phyloP scores from a whole-genome alignment of 108 stramenopile species.

The Skeletonema grethae region DNA sequence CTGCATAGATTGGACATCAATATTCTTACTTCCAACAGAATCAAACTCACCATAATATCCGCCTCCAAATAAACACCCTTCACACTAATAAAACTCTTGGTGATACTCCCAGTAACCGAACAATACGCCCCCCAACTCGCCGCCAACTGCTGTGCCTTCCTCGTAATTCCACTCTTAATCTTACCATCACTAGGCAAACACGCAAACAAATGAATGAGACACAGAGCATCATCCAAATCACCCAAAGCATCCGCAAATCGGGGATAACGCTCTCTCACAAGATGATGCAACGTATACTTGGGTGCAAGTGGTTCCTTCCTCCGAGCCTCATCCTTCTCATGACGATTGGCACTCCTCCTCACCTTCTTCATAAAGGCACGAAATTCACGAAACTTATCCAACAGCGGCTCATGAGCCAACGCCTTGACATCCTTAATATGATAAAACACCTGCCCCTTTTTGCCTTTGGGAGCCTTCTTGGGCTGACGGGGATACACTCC shows the following conservation, averaged over 20 bases:
- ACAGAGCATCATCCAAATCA: slow-evolving; percentile 98
- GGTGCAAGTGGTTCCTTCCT: slow-evolving; percentile 80
- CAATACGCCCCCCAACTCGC: slow-evolving; percentile 96
- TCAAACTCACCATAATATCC: slow-evolving; percentile 62
- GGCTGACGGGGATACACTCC: slow-evolving; percentile 99
- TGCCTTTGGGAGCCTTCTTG: slow-evolving; percentile 82
- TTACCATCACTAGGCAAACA: slow-evolving; percentile 79
- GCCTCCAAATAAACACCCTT: slow-evolving; percentile 98
- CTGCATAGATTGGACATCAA: too few relatives aligned
- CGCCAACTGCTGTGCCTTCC: slow-evolving; percentile 81
- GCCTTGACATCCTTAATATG: slow-evolving; percentile 97
- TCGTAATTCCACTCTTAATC: slow-evolving; percentile 79
- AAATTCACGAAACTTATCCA: slow-evolving; percentile 96
- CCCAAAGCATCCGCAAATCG: slow-evolving; percentile 94
- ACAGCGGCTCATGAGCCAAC: slow-evolving; percentile 96
- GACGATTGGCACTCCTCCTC: slow-evolving; percentile 70
- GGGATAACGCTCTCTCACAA: slow-evolving; percentile 98
- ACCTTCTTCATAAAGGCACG: slow-evolving; percentile 96
- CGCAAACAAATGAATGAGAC: slow-evolving; percentile 92
- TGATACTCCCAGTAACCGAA: slow-evolving; percentile 78
- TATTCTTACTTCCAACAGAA: slow-evolving; percentile 25
- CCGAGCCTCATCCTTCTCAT: slow-evolving; percentile 89
- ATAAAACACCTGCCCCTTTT: slow-evolving; percentile 95
- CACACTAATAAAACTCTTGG: slow-evolving; percentile 96
- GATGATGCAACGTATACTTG: slow-evolving; percentile 92